phyloP scores from a whole-genome alignment of 441 rosid genomes.

The Jatropha multifida region DNA sequence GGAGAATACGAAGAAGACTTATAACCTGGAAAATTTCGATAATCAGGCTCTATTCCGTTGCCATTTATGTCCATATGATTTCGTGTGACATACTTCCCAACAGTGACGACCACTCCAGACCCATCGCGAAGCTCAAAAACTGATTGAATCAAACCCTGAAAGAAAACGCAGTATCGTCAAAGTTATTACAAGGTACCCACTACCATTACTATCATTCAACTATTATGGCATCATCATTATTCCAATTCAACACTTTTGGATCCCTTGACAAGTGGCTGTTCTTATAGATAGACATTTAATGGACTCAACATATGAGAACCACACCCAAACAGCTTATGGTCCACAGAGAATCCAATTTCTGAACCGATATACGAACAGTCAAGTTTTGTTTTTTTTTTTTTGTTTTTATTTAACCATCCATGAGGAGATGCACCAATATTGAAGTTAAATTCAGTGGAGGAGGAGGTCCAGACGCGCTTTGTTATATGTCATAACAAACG shows the following conservation, averaged over 20 bases:
- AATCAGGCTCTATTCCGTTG: constrained; percentile 87
- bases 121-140: constrained; percentile 92
- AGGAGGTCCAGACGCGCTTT: background rate
- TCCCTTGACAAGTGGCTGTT: background rate
- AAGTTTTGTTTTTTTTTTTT: background rate
- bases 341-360: background rate
- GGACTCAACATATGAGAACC: background rate
- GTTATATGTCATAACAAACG: background rate
- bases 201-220: background rate
- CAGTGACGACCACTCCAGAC: constrained; percentile 84
- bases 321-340: no score
- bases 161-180: constrained; percentile 6
- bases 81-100: constrained; percentile 92
- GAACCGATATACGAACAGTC: background rate
- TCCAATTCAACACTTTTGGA: constrained; percentile 4
- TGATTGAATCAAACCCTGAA: constrained; percentile 86
- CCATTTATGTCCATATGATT: constrained; percentile 90
- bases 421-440: background rate
- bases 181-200: background rate
- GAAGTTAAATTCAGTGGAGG: background rate
- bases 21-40: constrained; percentile 65
- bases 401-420: no score
- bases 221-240: background rate
- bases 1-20: background rate
- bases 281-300: background rate